Conservation (phyloP, 768 basidiomycete species). For the Boletus rubroflammeus region DNA sequence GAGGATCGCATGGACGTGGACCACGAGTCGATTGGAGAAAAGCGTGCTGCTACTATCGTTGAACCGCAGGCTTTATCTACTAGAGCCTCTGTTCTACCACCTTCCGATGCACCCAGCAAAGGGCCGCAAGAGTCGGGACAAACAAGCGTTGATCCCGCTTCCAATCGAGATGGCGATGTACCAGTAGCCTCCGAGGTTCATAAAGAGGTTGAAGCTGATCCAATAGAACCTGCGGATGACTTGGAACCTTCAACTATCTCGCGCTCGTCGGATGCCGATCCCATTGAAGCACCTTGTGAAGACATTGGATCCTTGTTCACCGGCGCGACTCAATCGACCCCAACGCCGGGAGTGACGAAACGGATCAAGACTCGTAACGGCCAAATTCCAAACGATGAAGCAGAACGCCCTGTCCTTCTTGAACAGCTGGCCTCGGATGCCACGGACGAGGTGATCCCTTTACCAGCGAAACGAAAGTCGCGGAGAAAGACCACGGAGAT, state of each 20-base stretch:
- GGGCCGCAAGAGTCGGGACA: neutral
- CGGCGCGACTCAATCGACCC: slow-evolving; percentile 13
- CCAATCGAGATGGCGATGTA: neutral
- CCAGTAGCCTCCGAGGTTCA: neutral
- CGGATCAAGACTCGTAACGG: slow-evolving; percentile 44
- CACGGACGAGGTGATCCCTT: slow-evolving; percentile 20
- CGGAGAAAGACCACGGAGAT: slow-evolving; percentile 14
- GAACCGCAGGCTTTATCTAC: neutral
- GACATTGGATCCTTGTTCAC: neutral
- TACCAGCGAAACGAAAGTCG: slow-evolving; percentile 16
- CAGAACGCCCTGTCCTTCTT: slow-evolving; percentile 24
- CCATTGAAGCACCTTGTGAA: slow-evolving; percentile 27
- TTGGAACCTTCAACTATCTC: slow-evolving; percentile 19
- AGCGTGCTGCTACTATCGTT: neutral
- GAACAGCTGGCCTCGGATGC: slow-evolving; percentile 18
- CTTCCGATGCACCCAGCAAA: neutral
- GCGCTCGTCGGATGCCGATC: slow-evolving; percentile 19
- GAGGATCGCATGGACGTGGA: slow-evolving; percentile 18
- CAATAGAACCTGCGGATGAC: slow-evolving; percentile 44
- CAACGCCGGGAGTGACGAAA: slow-evolving; percentile 34
- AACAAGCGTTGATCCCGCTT: slow-evolving; percentile 19
- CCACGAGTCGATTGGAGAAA: slow-evolving; percentile 1
- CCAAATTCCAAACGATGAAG: slow-evolving; percentile 22
- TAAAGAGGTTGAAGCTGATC: slow-evolving; percentile 28
- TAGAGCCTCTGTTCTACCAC: neutral